Conservation (phyloP, 1,284 basidiomycete genomes). For the Vanrija pseudolonga region DNA sequence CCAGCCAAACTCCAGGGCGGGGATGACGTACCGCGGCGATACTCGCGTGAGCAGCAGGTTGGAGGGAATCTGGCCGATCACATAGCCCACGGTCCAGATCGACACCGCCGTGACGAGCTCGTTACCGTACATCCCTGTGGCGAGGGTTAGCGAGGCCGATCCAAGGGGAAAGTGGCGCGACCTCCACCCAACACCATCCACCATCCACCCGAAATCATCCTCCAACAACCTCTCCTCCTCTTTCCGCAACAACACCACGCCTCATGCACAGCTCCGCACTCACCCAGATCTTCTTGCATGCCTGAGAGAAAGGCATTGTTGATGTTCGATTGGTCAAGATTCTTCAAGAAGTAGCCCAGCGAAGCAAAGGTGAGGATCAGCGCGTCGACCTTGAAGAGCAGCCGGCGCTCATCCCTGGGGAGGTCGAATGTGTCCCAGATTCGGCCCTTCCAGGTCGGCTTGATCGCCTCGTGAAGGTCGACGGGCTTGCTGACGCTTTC, state of each 20-base stretch:
- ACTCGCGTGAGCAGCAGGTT: conserved; percentile 40
- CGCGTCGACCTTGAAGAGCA: conserved; percentile 43
- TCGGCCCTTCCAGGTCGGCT: conserved; percentile 17
- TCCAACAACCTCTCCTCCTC: too few relatives aligned
- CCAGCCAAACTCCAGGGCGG: conserved; percentile 38
- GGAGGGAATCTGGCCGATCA: conserved; percentile 37
- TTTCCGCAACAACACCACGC: too few relatives aligned
- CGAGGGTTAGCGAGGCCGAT: too few relatives aligned
- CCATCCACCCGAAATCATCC: too few relatives aligned
- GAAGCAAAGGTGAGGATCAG: conserved; percentile 37
- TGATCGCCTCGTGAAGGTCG: not conserved
- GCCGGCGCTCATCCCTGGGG: conserved; percentile 26
- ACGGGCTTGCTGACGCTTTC: not conserved
- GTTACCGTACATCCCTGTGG: conserved; percentile 25
- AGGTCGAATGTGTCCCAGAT: conserved; percentile 42
- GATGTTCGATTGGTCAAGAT: conserved; percentile 15
- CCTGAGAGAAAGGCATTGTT: conserved; percentile 30
- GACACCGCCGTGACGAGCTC: conserved; percentile 34
- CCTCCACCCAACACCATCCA: too few relatives aligned
- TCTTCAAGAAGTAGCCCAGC: not conserved
- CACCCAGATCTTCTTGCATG: conserved; percentile 14
- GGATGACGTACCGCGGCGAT: conserved; percentile 37
- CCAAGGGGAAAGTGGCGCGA: too few relatives aligned
- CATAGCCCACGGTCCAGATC: conserved; percentile 42
- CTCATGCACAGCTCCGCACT: too few relatives aligned